Percentiles rank a stretch among this genome's conserved stretches.
Conservation (phyloP, 805 yeast genomes). For the Tetrapisispora phaffii region DNA sequence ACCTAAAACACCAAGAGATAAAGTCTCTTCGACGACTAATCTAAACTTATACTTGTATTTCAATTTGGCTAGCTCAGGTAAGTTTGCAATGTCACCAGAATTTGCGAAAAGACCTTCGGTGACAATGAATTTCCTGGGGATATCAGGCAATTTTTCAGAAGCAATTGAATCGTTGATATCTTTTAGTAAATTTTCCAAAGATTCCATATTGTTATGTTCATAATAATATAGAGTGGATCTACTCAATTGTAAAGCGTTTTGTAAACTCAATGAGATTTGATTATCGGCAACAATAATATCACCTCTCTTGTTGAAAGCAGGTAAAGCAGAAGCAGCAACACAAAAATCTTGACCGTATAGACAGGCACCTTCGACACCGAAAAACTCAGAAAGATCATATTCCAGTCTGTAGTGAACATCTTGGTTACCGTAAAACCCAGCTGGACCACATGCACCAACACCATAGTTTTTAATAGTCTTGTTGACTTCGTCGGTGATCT, state of each 20-base stretch:
- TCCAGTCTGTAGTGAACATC: conserved; percentile 80
- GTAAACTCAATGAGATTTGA: conserved; percentile 63
- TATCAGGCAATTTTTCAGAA: conserved; percentile 48
- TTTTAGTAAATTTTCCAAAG: conserved; percentile 58
- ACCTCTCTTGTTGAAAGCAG: conserved; percentile 92
- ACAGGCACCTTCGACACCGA: conserved; percentile 70
- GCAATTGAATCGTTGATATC: conserved; percentile 51
- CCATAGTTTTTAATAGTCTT: conserved; percentile 59
- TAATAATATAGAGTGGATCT: conserved; percentile 68
- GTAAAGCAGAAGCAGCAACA: conserved; percentile 78
- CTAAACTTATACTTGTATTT: conserved; percentile 79
- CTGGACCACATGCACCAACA: conserved; percentile 98
- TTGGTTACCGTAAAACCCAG: conserved; percentile 93
- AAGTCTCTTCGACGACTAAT: conserved; percentile 76
- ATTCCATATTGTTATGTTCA: conserved; percentile 82
- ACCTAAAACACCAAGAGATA: conserved; percentile 82
- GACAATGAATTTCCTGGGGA: conserved; percentile 82
- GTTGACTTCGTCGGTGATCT: conserved; percentile 44
- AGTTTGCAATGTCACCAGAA: conserved; percentile 69
- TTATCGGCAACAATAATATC: conserved; percentile 85
- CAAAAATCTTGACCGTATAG: conserved; percentile 89
- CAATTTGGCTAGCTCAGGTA: conserved; percentile 58
- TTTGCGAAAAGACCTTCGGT: conserved; percentile 85
- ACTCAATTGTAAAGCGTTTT: conserved; percentile 79
- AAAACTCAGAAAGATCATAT: conserved; percentile 60